phyloP scores from a whole-genome alignment of 352 stramenopile species.

The Achlya hypogyna region DNA sequence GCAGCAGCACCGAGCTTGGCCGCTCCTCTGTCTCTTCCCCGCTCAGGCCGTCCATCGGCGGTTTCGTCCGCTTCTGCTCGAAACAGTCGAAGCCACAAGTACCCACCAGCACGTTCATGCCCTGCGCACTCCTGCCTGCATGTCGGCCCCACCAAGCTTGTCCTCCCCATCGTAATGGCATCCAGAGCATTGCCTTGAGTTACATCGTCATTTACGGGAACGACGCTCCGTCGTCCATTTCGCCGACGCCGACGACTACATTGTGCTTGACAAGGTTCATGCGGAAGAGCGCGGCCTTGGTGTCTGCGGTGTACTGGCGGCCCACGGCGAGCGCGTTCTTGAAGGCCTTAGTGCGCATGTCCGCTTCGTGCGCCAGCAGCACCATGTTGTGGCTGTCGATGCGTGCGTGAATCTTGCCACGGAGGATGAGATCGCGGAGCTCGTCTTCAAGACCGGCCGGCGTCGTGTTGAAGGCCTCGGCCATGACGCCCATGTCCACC shows the following conservation, averaged over 20 bases:
- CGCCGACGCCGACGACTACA: conserved; percentile 56
- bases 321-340: conserved; percentile 72
- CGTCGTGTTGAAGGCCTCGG: conserved; percentile 67
- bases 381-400: conserved; percentile 88
- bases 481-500: conserved; percentile 81
- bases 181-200: neutral
- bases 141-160: neutral
- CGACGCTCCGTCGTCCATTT: neutral
- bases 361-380: conserved; percentile 67
- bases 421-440: conserved; percentile 64
- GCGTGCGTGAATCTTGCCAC: conserved; percentile 60
- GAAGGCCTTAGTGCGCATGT: conserved; percentile 69
- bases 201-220: neutral
- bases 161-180: neutral
- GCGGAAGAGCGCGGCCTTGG: conserved; percentile 67
- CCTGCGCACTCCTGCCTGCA: too few species aligned
- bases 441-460: conserved; percentile 60
- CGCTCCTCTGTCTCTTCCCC: conserved; percentile 4
- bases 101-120: too few species aligned
- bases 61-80: neutral
- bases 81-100: neutral
- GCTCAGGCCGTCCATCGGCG: neutral
- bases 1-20: conserved; percentile 24
- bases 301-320: conserved; percentile 71
- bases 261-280: conserved; percentile 84